phyloP scores from a whole-genome alignment of 2,329 filamentous ascomycete species.

The Amauroascus niger region DNA sequence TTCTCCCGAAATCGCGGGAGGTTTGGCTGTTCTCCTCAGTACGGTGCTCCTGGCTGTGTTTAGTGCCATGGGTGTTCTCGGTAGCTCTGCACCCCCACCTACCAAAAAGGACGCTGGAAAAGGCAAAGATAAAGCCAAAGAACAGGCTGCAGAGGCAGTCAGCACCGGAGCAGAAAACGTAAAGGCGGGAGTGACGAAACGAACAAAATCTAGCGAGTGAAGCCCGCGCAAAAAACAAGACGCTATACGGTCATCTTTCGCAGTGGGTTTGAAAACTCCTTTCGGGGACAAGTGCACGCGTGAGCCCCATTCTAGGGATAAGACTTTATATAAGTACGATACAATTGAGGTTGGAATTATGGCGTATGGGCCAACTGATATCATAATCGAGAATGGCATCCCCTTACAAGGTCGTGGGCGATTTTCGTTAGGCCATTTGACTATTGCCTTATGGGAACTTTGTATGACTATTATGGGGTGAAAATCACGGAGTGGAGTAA shows the following conservation, averaged over 20 bases:
- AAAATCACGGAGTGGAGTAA: slow-evolving; percentile 5
- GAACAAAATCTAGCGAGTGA: slow-evolving; percentile 36
- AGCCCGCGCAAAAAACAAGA: background rate
- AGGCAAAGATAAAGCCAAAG: slow-evolving; percentile 54
- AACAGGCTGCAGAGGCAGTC: slow-evolving; percentile 57
- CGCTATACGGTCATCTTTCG: background rate
- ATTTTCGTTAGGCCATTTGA: background rate
- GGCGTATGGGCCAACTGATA: slow-evolving; percentile 1
- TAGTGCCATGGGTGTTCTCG: slow-evolving; percentile 51
- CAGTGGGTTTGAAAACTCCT: background rate
- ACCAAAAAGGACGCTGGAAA: slow-evolving; percentile 66
- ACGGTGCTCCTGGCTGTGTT: slow-evolving; percentile 62
- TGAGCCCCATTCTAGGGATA: background rate
- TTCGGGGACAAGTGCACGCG: background rate
- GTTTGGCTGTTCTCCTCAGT: slow-evolving; percentile 59
- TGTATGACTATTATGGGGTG: slow-evolving; percentile 11
- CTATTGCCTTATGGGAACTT: background rate
- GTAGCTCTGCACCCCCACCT: slow-evolving; percentile 54
- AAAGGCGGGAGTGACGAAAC: slow-evolving; percentile 59
- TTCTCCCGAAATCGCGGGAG: slow-evolving; percentile 83
- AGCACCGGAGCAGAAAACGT: slow-evolving; percentile 60
- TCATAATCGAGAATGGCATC: slow-evolving; percentile 1
- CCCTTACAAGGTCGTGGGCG: background rate
- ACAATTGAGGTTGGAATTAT: background rate
- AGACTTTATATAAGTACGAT: background rate